These are phyloP conservation scores for Tulasnella sp. DNA, from an alignment of 768 basidiomycete species.

Conservation along the genomic window DNA sequence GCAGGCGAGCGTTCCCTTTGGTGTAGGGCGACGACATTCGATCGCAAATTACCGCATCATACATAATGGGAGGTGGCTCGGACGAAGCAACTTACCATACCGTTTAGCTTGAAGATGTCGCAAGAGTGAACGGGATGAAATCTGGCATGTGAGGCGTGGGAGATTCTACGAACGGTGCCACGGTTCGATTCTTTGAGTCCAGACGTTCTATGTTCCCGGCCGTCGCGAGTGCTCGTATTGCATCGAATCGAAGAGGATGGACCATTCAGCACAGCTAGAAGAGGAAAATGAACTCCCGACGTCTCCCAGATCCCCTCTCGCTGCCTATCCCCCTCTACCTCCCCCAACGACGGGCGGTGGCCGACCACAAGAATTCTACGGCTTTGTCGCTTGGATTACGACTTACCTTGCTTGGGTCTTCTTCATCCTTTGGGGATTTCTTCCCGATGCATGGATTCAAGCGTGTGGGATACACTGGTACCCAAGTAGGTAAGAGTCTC, in stretches of 20 bases:
- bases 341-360: slow-evolving; percentile 33
- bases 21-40: slow-evolving; percentile 13
- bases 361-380: slow-evolving; percentile 75
- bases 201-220: too few relatives aligned
- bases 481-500: slow-evolving; percentile 54
- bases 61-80: too few relatives aligned
- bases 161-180: too few relatives aligned
- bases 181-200: too few relatives aligned
- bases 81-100: too few relatives aligned
- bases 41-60: slow-evolving; percentile 17
- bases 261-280: not conserved
- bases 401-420: slow-evolving; percentile 58
- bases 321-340: slow-evolving; percentile 31
- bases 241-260: too few relatives aligned
- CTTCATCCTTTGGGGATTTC: slow-evolving; percentile 68
- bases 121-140: too few relatives aligned
- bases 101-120: too few relatives aligned
- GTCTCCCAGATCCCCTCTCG: slow-evolving; percentile 36
- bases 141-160: too few relatives aligned
- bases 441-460: slow-evolving; percentile 58
- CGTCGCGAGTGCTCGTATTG: too few relatives aligned
- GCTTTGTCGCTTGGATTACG: slow-evolving; percentile 77
- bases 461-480: slow-evolving; percentile 70
- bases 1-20: slow-evolving; percentile 15
- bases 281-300: slow-evolving; percentile 26